Conservation (phyloP, 1,284 basidiomycete genomes). For the Microbotryum silenes-acaulis region DNA sequence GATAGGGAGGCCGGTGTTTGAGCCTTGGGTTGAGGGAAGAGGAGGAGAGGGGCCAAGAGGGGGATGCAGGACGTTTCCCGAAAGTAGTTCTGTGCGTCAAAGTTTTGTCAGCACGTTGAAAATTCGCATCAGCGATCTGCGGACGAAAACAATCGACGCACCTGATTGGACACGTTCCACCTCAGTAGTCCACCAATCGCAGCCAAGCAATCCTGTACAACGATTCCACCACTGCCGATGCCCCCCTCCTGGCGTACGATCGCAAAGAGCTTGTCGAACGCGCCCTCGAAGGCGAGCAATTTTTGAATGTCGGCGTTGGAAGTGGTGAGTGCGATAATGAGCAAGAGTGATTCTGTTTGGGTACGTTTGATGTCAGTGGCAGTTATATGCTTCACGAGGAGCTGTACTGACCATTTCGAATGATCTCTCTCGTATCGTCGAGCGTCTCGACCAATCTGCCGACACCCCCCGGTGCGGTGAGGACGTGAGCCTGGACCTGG, state of each 20-base stretch:
- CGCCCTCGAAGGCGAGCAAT: constrained; percentile 91
- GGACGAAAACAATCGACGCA: constrained; percentile 40
- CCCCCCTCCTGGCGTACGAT: constrained; percentile 83
- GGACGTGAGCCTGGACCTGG: constrained; percentile 76
- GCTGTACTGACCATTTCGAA: constrained; percentile 60
- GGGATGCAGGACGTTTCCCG: constrained; percentile 81
- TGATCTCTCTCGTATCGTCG: constrained; percentile 73
- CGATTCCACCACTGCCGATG: constrained; percentile 75
- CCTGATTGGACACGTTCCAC: constrained; percentile 94
- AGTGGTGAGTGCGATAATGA: constrained; percentile 71
- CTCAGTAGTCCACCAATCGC: constrained; percentile 78
- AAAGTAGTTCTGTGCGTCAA: constrained; percentile 79
- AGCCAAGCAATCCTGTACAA: constrained; percentile 75
- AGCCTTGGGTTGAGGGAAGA: constrained; percentile 65
- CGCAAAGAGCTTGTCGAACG: constrained; percentile 90
- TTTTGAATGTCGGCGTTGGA: constrained; percentile 94
- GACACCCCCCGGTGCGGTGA: constrained; percentile 70
- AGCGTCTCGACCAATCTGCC: constrained; percentile 58
- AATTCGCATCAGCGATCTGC: constrained; percentile 4
- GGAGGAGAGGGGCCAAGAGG: constrained; percentile 69
- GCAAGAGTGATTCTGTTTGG: constrained; percentile 49
- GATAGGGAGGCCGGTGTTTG: constrained; percentile 52
- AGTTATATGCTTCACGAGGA: constrained; percentile 44
- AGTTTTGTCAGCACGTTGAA: background rate
- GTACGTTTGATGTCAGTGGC: constrained; percentile 30